phyloP scores from a whole-genome alignment of 257 asterid genomes.

The Verbascum thapsus region DNA sequence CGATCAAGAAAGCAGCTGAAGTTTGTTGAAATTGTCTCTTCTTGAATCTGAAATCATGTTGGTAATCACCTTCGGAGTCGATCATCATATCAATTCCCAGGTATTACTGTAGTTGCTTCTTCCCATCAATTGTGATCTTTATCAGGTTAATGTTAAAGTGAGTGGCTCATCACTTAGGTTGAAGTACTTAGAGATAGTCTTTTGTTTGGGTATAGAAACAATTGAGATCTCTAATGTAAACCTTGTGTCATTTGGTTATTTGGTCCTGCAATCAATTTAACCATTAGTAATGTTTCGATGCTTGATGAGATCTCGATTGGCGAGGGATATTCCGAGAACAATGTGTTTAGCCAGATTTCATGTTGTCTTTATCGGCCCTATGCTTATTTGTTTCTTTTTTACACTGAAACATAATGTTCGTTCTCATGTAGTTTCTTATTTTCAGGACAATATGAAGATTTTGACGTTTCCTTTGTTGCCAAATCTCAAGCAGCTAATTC shows the following conservation, averaged over 20 bases:
- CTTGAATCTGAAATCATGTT: too few relatives aligned
- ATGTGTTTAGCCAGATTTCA: conserved; percentile 51
- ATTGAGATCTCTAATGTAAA: conserved; percentile 43
- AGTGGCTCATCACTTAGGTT: conserved; percentile 37
- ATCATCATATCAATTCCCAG: too few relatives aligned
- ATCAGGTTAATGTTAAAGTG: conserved; percentile 36
- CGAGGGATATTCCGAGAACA: conserved; percentile 32
- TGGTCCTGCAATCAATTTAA: conserved; percentile 37
- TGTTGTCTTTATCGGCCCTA: conserved; percentile 43
- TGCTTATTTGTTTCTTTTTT: background rate
- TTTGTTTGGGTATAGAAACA: conserved; percentile 31
- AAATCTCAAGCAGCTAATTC: conserved; percentile 52
- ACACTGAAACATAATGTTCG: conserved; percentile 1
- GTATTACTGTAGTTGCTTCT: too few relatives aligned
- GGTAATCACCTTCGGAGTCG: too few relatives aligned
- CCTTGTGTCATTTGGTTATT: conserved; percentile 45
- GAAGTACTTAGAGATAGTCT: conserved; percentile 44
- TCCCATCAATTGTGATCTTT: too few relatives aligned
- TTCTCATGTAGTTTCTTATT: conserved; percentile 3
- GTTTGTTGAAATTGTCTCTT: too few relatives aligned
- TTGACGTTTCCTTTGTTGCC: conserved; percentile 48
- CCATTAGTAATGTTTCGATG: conserved; percentile 44
- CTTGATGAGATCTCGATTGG: conserved; percentile 42
- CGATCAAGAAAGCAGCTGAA: too few relatives aligned
- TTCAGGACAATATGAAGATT: conserved; percentile 39